Evolutionary conservation across 768 basidiomycete genomes (phyloP), one percentile per base, ranked within the genome.

Genomic region (Phylloporus sp.): DNA sequence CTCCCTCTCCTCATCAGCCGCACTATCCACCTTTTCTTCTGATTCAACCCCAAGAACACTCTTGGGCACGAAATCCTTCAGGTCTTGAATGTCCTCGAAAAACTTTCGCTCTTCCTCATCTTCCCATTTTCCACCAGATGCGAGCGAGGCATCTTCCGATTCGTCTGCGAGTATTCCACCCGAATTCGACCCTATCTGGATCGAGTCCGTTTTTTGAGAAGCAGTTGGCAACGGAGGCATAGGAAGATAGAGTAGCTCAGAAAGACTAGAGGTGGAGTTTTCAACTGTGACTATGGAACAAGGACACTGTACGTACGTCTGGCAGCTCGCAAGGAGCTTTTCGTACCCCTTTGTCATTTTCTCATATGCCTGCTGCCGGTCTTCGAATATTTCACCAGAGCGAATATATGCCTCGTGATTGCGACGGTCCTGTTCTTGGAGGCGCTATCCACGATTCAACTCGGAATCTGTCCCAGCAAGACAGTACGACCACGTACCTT

Each of bases 381-480:
- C 97, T 65, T 99, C 97, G 59, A 99, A 99, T 56, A 99, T 97
- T 70, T 99, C 95, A 24, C 97, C 97, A 3, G 95, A 97, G 28
- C 95, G 91, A 59, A 99, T 98, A 66, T 99, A 99, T 51, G 97
- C 97, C 74, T 99, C 97, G 65, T 98, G 95, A 62, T 99, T 99
- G 45, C 88, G 80, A 56, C 86, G 86, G 68, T 98, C 97, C 72
- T 97, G 95, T 58, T 97, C 93, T 85, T 97, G 93, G 41, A 99
- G 76, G 43, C 88, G 85, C 95, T 98, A 62, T 26, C 46, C 22
- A 54, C 11, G 24, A 20, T 12, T 4, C 23, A 15, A 53, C 36
- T 53, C 51, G 18, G 16, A 26, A 35, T 22, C n/a, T 23, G 2
- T 29, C 16, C 20, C 22, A 32, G 18, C 15, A 43, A 18, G 34